Percentiles rank a stretch among this genome's conserved stretches.
phyloP scores from a whole-genome alignment of 2,329 filamentous ascomycete genomes.

The Phaeosphaeriaceae sp. region DNA sequence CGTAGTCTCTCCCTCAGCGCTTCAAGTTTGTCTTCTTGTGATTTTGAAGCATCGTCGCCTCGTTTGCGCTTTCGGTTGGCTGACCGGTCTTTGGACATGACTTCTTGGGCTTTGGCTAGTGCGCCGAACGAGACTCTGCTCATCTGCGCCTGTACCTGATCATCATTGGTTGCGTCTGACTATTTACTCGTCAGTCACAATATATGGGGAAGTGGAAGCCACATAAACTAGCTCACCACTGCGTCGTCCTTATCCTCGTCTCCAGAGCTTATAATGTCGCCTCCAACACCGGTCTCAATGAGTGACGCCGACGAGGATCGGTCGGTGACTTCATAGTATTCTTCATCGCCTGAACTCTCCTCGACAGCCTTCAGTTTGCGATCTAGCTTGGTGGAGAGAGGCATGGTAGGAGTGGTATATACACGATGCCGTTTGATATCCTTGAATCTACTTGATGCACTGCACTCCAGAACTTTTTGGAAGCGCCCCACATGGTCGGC shows the following conservation, averaged over 20 bases:
- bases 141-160: constrained; percentile 54
- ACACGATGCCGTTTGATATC: not conserved
- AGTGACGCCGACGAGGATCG: constrained; percentile 49
- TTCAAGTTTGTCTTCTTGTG: constrained; percentile 56
- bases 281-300: constrained; percentile 46
- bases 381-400: constrained; percentile 44
- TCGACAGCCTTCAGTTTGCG: constrained; percentile 45
- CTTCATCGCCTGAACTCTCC: constrained; percentile 46
- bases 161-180: constrained; percentile 46
- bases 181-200: constrained; percentile 19
- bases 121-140: constrained; percentile 82
- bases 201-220: not conserved
- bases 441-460: no score
- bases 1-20: constrained; percentile 53
- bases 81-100: constrained; percentile 55
- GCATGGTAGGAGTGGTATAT: constrained; percentile 24
- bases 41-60: constrained; percentile 44
- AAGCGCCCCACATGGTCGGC: constrained; percentile 15
- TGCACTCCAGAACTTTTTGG: constrained; percentile 18
- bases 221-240: constrained; percentile 20
- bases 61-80: constrained; percentile 52
- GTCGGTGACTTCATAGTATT: constrained; percentile 50
- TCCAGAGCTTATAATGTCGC: constrained; percentile 44
- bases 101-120: constrained; percentile 83
- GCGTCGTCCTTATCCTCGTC: constrained; percentile 36